Conservation (phyloP, 2,329 filamentous ascomycete genomes). For the Fusarium coicis region DNA sequence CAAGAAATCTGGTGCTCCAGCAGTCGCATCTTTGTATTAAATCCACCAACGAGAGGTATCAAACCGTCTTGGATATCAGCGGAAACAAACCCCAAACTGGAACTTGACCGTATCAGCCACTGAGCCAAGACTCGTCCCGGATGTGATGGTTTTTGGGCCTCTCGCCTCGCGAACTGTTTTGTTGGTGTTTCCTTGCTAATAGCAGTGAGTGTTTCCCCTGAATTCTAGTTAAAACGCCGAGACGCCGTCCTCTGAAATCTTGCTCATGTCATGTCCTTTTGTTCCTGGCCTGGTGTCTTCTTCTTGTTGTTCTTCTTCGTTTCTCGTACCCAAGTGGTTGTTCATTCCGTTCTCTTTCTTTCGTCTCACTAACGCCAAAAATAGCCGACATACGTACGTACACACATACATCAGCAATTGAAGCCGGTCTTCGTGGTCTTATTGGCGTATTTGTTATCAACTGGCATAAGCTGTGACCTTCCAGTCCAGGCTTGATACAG, state of each 20-base stretch:
- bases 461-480: slow-evolving; percentile 27
- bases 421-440: slow-evolving; percentile 41
- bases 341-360: slow-evolving; percentile 27
- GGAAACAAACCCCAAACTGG: slow-evolving; percentile 37
- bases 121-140: slow-evolving; percentile 33
- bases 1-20: slow-evolving; percentile 29
- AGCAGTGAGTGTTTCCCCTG: slow-evolving; percentile 32
- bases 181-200: slow-evolving; percentile 21
- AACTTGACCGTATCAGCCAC: slow-evolving; percentile 29
- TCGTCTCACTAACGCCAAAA: slow-evolving; percentile 23
- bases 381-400: slow-evolving; percentile 14
- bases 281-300: slow-evolving; percentile 21
- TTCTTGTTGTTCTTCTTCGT: neutral
- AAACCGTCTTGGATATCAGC: slow-evolving; percentile 19
- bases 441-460: slow-evolving; percentile 32
- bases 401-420: slow-evolving; percentile 20
- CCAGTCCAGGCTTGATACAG: slow-evolving; percentile 6
- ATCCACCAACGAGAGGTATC: slow-evolving; percentile 37
- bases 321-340: slow-evolving; percentile 32
- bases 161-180: slow-evolving; percentile 9
- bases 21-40: slow-evolving; percentile 27
- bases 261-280: slow-evolving; percentile 30
- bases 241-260: slow-evolving; percentile 17
- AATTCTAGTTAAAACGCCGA: slow-evolving; percentile 34
- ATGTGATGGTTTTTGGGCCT: slow-evolving; percentile 20